A percentile compares a stretch with the other conserved stretches of the same genome.
These are phyloP conservation scores for Melampsora larici-populina DNA, from an alignment of 1,284 basidiomycete genomes.

Conservation along the genomic window DNA sequence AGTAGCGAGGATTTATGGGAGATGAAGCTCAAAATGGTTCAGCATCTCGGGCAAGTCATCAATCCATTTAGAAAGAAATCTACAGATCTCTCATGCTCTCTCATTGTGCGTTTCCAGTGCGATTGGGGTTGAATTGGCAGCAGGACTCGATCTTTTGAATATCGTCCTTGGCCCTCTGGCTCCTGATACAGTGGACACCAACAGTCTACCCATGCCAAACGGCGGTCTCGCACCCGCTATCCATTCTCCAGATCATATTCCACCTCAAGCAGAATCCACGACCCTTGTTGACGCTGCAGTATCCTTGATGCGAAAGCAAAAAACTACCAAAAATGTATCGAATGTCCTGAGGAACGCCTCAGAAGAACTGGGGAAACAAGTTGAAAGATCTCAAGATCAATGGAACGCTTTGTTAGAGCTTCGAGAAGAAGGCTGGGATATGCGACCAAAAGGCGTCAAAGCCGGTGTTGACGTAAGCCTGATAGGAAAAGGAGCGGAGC, in stretches of 20 bases:
- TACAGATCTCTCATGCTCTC: neutral
- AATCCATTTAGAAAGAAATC: neutral
- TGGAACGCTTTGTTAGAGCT: constrained; percentile 36
- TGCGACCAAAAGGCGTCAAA: constrained; percentile 40
- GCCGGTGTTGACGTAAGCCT: constrained; percentile 24
- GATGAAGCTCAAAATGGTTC: constrained; percentile 39
- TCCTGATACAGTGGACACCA: constrained; percentile 35
- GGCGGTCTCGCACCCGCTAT: constrained; percentile 31
- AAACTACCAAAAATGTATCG: constrained; percentile 30
- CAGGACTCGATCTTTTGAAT: constrained; percentile 41
- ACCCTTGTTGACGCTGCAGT: constrained; percentile 28
- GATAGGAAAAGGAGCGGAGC: constrained; percentile 35
- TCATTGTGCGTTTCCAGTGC: constrained; percentile 10
- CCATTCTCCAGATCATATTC: constrained; percentile 21
- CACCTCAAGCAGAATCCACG: constrained; percentile 29
- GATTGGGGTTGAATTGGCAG: constrained; percentile 34
- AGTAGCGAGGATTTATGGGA: constrained; percentile 38
- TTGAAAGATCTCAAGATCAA: constrained; percentile 18
- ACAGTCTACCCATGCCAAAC: constrained; percentile 24
- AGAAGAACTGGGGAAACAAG: constrained; percentile 19
- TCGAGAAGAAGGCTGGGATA: constrained; percentile 32
- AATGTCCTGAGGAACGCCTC: constrained; percentile 6
- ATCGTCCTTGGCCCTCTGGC: constrained; percentile 33
- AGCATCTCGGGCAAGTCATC: constrained; percentile 23
- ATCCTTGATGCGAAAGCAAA: constrained; percentile 29